Conservation (phyloP, 2,329 filamentous ascomycete species). For the Juglanconis sp. region DNA sequence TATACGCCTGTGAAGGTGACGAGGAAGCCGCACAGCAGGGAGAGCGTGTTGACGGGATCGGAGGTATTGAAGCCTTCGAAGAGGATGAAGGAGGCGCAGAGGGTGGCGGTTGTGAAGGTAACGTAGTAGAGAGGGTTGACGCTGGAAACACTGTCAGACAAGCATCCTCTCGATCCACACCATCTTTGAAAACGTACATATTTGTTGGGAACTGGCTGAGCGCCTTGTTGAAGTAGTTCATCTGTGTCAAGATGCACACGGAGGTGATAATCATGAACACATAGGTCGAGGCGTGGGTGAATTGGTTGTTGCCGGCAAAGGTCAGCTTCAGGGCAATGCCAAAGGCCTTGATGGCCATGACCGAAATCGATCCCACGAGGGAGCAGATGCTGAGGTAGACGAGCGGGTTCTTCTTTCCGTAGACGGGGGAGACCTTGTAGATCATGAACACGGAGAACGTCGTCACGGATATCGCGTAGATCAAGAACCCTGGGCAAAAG, state of each 20-base stretch:
- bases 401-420: constrained; percentile 93
- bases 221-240: constrained; percentile 99
- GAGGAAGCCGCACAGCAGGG: constrained; percentile 87
- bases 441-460: constrained; percentile 93
- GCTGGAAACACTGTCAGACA: constrained; percentile 44
- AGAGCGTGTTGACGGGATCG: constrained; percentile 86
- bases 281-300: constrained; percentile 91
- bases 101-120: constrained; percentile 91
- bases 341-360: constrained; percentile 99
- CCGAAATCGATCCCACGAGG: constrained; percentile 91
- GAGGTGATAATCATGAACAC: constrained; percentile 91
- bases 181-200: constrained; percentile 62
- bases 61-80: constrained; percentile 96
- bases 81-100: constrained; percentile 92
- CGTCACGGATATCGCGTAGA: constrained; percentile 78
- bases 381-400: constrained; percentile 98
- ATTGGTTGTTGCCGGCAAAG: constrained; percentile 89
- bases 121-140: constrained; percentile 98
- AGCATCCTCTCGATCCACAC: neutral
- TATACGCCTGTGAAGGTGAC: constrained; percentile 95
- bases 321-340: constrained; percentile 97
- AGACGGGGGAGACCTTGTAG: constrained; percentile 82
- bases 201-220: constrained; percentile 95
- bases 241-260: constrained; percentile 95
- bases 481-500: constrained; percentile 67